Evolutionary conservation across 2,329 filamentous ascomycete genomes (phyloP).

Genomic region (Thermomyces lanuginosus): DNA sequence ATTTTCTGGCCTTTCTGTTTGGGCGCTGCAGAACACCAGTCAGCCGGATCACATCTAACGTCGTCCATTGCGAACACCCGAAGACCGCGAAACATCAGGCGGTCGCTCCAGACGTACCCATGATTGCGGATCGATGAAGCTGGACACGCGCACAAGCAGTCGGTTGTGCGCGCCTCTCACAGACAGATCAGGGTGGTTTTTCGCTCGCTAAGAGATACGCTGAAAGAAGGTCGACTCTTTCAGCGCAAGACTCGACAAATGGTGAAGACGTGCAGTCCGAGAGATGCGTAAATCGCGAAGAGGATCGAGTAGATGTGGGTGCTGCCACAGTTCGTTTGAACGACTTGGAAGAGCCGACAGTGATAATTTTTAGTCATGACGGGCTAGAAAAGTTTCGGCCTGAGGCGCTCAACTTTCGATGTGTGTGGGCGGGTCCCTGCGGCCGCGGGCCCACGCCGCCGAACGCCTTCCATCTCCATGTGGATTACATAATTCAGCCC

Average conservation of each 20-base stretch:
- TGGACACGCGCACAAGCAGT: conserved; percentile 24
- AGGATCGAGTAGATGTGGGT: conserved; percentile 17
- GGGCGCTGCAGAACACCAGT: conserved; percentile 50
- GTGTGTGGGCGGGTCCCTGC: no score
- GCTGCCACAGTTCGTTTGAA: no score
- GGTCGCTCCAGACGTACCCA: conserved; percentile 28
- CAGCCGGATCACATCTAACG: conserved; percentile 22
- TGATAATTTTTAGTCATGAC: conserved; percentile 29
- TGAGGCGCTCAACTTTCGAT: conserved; percentile 9
- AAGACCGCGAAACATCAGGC: conserved; percentile 1
- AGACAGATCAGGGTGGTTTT: no score
- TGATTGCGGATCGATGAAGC: conserved; percentile 40
- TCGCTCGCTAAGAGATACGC: conserved; percentile 10
- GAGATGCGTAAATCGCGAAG: conserved; percentile 12
- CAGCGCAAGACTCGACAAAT: conserved; percentile 5
- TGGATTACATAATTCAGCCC: no score
- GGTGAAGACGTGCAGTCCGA: conserved; percentile 4
- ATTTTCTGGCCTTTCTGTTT: conserved; percentile 94
- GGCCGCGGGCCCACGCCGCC: no score
- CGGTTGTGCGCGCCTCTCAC: conserved; percentile 26
- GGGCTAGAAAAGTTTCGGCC: conserved; percentile 27
- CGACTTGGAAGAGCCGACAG: no score
- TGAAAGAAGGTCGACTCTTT: conserved; percentile 12
- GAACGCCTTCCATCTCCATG: no score
- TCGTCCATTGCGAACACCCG: conserved; percentile 5